Evolutionary conservation across 2,329 filamentous ascomycete species (phyloP).

Genomic region (Arthrinium phaeospermum): DNA sequence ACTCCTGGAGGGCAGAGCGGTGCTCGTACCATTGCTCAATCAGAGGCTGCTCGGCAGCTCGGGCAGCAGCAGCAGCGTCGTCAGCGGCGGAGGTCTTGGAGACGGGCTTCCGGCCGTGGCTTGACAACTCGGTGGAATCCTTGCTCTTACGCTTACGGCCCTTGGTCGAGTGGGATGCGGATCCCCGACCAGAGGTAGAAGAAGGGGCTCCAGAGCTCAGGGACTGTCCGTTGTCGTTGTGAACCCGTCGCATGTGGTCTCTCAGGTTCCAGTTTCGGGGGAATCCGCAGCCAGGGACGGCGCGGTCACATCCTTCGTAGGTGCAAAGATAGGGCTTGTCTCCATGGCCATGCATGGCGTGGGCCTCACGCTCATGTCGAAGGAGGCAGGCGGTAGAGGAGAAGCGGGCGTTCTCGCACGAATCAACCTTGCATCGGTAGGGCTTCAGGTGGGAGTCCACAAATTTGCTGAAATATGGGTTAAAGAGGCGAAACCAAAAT

Average conservation of each 20-base stretch:
- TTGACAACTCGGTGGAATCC: constrained; percentile 49
- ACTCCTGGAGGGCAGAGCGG: constrained; percentile 66
- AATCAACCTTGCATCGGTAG: constrained; percentile 87
- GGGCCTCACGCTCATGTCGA: constrained; percentile 92
- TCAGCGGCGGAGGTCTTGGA: constrained; percentile 46
- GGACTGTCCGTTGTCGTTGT: constrained; percentile 64
- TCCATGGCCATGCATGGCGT: constrained; percentile 93
- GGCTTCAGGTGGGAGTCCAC: constrained; percentile 96
- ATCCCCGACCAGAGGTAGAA: constrained; percentile 44
- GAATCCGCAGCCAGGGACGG: constrained; percentile 83
- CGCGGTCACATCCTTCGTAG: constrained; percentile 86
- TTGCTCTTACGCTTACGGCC: constrained; percentile 63
- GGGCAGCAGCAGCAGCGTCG: constrained; percentile 39
- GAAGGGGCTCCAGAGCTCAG: constrained; percentile 43
- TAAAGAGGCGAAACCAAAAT: constrained; percentile 22
- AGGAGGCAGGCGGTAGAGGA: constrained; percentile 95
- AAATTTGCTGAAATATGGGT: constrained; percentile 75
- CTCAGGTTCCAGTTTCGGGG: constrained; percentile 94
- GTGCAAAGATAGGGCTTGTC: constrained; percentile 91
- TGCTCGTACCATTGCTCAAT: constrained; percentile 65
- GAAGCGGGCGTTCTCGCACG: constrained; percentile 86
- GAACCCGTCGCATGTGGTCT: constrained; percentile 97
- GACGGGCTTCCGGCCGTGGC: constrained; percentile 55
- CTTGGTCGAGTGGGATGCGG: constrained; percentile 46
- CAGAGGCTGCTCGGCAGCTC: constrained; percentile 47